Conservation (phyloP, 306 rosid genomes). For the Sicyos baderoa region DNA sequence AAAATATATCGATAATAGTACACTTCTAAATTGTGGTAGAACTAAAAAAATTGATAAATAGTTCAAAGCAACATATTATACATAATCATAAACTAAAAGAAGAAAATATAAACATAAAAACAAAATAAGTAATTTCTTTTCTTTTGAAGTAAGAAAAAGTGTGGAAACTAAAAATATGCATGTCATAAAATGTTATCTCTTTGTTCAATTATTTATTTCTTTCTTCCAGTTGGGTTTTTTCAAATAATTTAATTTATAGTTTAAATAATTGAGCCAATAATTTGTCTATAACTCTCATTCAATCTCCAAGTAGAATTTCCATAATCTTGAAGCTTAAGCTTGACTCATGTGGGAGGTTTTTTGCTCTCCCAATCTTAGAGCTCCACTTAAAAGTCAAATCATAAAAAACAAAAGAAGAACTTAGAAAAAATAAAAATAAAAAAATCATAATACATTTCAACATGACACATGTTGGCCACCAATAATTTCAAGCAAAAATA, state of each 20-base stretch:
- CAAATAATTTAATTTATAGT: background rate
- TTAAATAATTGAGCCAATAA: constrained; percentile 13
- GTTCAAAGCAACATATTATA: background rate
- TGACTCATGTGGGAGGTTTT: background rate
- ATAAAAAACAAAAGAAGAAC: background rate
- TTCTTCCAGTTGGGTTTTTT: background rate
- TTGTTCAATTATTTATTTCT: background rate
- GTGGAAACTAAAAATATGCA: background rate
- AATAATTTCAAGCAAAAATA: constrained; percentile 12
- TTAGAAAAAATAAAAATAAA: background rate
- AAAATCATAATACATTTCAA: background rate
- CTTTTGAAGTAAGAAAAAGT: no score
- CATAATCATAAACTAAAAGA: background rate
- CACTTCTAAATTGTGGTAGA: background rate
- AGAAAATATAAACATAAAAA: background rate
- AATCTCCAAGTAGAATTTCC: background rate
- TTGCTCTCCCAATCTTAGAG: background rate
- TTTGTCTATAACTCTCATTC: background rate
- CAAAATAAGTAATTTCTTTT: background rate
- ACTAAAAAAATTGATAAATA: background rate
- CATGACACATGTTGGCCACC: constrained; percentile 17
- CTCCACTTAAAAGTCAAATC: constrained; percentile 15
- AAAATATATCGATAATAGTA: background rate
- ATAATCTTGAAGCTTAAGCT: constrained; percentile 14
- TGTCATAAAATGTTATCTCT: background rate